Evolutionary conservation across 768 basidiomycete genomes (phyloP), one percentile per base, ranked within the genome.

Genomic region (Auriculariales sp.): DNA sequence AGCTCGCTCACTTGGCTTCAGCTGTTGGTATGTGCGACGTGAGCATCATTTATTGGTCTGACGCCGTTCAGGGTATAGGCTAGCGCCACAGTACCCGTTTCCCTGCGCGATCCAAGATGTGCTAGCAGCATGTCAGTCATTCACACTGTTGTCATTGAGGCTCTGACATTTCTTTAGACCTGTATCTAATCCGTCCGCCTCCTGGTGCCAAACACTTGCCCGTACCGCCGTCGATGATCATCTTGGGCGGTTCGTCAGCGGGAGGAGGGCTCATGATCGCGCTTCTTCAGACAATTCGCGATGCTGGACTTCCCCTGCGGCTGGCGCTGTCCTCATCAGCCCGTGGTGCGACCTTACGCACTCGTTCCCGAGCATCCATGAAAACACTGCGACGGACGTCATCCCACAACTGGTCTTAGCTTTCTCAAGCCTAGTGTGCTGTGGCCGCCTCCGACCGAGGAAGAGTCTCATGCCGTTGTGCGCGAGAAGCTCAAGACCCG

Each of bases 81-180:
- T 93, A n/a, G 85, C 93, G 12, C 94, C 94, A 0, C 94, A 97
- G 64, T 98, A 94, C 57, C 94, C 94, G 1, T 97, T 95, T 61
- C 94, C 94, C 12, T 90, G 88, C 55, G 88, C 83, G 1, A 65
- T 97, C 5, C 92, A 95, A 57, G 94, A 98, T 62, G 68, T 81
- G 29, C 59, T 98, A 10, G 87, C 94, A 2, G 82, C 91, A 6
- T 98, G 87, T 89, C 56, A 56, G 79, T 62, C 28, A 46, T 22
- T 10, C 14, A 15, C 14, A 34, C 28, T 19, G 32, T 29, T 24
- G 9, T 24, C 4, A 10, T 14, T 4, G 12, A 0, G 9, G 22
- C 19, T 15, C 12, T 11, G 7, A 49, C 1, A 31, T n/a, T 17
- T 39, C 17, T 33, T 32, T 50, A 89, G 88, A 95, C 58, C 62